These are phyloP conservation scores for Aschersonia sp. DNA, from an alignment of 2,329 filamentous ascomycete species.

Conservation along the genomic window DNA sequence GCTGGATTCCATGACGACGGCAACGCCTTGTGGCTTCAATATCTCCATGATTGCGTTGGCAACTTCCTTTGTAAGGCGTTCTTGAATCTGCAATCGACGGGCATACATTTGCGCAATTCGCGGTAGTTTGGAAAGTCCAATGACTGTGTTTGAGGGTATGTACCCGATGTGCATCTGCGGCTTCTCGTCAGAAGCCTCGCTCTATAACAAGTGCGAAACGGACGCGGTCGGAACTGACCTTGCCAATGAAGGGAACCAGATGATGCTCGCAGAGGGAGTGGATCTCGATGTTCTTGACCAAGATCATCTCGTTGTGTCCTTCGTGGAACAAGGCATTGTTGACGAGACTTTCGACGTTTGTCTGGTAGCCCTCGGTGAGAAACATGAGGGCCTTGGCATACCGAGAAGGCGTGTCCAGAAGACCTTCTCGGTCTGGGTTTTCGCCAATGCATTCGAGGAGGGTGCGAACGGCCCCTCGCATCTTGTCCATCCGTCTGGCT, in stretches of 20 bases:
- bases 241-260: slow-evolving; percentile 88
- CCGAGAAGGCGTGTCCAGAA: slow-evolving; percentile 59
- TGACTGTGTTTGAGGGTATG: slow-evolving; percentile 80
- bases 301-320: slow-evolving; percentile 92
- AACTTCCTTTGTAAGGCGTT: slow-evolving; percentile 90
- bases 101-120: slow-evolving; percentile 96
- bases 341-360: slow-evolving; percentile 82
- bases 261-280: slow-evolving; percentile 95
- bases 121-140: slow-evolving; percentile 89
- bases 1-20: slow-evolving; percentile 92
- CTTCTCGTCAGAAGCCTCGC: neutral
- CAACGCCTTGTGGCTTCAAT: slow-evolving; percentile 84
- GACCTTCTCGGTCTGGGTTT: slow-evolving; percentile 49
- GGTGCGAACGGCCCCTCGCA: slow-evolving; percentile 48
- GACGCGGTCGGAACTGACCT: slow-evolving; percentile 36
- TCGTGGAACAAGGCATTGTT: slow-evolving; percentile 93
- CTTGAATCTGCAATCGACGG: slow-evolving; percentile 85
- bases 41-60: slow-evolving; percentile 88
- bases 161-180: slow-evolving; percentile 97
- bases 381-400: slow-evolving; percentile 94
- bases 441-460: slow-evolving; percentile 56
- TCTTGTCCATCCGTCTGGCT: slow-evolving; percentile 37
- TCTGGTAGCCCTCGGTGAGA: slow-evolving; percentile 93
- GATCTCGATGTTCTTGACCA: slow-evolving; percentile 94
- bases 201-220: too few relatives aligned